Conservation (phyloP, 2,329 filamentous ascomycete species). For the Trichothecium roseum region DNA sequence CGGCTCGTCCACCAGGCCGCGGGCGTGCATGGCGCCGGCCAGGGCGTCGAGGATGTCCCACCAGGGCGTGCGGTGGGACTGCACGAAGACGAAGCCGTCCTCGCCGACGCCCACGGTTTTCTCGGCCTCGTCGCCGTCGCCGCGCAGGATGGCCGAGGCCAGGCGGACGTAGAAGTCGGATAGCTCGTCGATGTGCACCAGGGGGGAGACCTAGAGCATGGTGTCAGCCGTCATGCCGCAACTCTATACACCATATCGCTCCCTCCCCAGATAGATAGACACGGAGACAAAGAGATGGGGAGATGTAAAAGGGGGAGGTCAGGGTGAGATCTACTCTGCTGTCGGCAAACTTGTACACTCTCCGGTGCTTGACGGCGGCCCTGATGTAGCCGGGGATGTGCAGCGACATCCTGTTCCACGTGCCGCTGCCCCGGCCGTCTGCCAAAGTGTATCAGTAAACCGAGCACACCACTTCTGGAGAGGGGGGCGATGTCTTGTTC, state of each 20-base stretch:
- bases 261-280: too few species aligned
- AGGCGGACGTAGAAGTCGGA: constrained; percentile 17
- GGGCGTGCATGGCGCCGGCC: constrained; percentile 13
- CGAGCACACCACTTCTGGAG: constrained; percentile 5
- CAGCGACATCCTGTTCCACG: constrained; percentile 21
- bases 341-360: constrained; percentile 20
- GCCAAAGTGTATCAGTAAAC: neutral
- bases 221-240: too few species aligned
- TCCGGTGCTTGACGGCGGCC: constrained; percentile 15
- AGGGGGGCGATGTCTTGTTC: neutral
- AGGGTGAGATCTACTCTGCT: neutral
- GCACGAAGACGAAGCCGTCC: constrained; percentile 22
- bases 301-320: too few species aligned
- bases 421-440: constrained; percentile 23
- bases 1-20: constrained; percentile 16
- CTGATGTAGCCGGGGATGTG: constrained; percentile 18
- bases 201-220: constrained; percentile 10
- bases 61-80: constrained; percentile 16
- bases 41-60: constrained; percentile 18
- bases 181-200: constrained; percentile 20
- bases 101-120: too few species aligned
- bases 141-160: constrained; percentile 15
- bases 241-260: too few species aligned
- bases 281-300: too few species aligned
- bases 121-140: constrained; percentile 15